Percentiles rank a stretch among this genome's conserved stretches.
phyloP scores from a whole-genome alignment of 2,329 filamentous ascomycete species.

The Epichloe sp. region DNA sequence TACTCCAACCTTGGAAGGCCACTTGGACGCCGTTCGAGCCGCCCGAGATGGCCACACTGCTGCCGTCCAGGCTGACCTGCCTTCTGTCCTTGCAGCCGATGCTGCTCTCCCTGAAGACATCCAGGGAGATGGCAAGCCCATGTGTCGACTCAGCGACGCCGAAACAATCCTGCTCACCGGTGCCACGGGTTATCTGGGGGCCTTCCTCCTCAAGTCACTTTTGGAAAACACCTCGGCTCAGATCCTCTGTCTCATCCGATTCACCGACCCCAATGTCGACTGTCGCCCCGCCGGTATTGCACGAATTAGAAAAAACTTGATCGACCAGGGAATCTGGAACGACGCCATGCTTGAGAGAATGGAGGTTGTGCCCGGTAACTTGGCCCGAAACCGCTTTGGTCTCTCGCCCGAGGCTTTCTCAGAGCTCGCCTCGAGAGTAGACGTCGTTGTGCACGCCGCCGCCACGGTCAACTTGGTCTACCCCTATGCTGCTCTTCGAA shows the following conservation, averaged over 20 bases:
- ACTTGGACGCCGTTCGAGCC: conserved; percentile 56
- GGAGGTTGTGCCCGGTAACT: conserved; percentile 60
- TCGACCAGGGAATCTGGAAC: conserved; percentile 67
- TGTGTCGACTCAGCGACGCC: conserved; percentile 49
- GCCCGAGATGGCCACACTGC: conserved; percentile 61
- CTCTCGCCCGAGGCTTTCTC: conserved; percentile 53
- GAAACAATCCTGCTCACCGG: conserved; percentile 60
- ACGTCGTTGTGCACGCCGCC: conserved; percentile 66
- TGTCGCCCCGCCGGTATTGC: conserved; percentile 56
- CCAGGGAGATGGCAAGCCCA: conserved; percentile 34
- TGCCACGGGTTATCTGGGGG: conserved; percentile 63
- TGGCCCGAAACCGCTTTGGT: conserved; percentile 56
- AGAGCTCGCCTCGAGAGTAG: conserved; percentile 47
- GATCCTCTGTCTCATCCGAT: conserved; percentile 62
- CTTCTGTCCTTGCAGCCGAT: conserved; percentile 54
- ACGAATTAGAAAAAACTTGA: conserved; percentile 58
- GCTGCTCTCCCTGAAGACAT: conserved; percentile 59
- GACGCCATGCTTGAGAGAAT: conserved; percentile 68
- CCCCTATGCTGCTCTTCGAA: conserved; percentile 62
- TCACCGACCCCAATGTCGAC: conserved; percentile 51
- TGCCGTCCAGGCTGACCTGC: conserved; percentile 62
- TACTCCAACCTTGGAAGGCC: conserved; percentile 57
- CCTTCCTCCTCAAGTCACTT: conserved; percentile 57
- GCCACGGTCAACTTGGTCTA: conserved; percentile 74
- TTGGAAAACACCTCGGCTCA: conserved; percentile 55